A percentile compares a stretch with the other conserved stretches of the same genome.
phyloP scores from a whole-genome alignment of 495 filamentous ascomycete genomes.

The Penicillium verhagenii region DNA sequence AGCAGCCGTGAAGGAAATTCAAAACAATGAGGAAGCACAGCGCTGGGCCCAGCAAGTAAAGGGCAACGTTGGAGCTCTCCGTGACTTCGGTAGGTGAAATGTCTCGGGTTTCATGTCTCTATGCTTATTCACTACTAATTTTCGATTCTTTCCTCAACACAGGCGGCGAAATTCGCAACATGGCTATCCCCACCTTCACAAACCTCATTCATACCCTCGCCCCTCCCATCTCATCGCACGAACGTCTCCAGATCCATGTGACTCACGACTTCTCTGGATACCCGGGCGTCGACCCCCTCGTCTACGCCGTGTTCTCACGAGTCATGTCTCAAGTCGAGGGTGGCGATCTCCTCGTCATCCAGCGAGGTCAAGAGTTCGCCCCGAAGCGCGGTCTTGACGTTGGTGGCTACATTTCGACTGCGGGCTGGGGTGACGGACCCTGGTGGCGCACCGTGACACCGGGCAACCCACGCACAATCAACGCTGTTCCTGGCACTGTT shows the following conservation, averaged over 20 bases:
- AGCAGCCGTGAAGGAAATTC: slow-evolving; percentile 88
- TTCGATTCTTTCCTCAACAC: slow-evolving; percentile 13
- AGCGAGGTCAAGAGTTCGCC: slow-evolving; percentile 82
- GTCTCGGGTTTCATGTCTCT: no score
- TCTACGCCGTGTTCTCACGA: slow-evolving; percentile 89
- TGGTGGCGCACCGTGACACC: slow-evolving; percentile 82
- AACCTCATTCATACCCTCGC: slow-evolving; percentile 92
- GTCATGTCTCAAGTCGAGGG: slow-evolving; percentile 99
- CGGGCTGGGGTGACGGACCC: slow-evolving; percentile 83
- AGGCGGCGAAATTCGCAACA: slow-evolving; percentile 88
- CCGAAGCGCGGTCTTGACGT: slow-evolving; percentile 62
- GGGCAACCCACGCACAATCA: slow-evolving; percentile 67
- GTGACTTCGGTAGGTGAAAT: slow-evolving; percentile 74
- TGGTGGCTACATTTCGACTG: slow-evolving; percentile 50
- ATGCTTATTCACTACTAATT: background rate
- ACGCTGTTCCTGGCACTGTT: slow-evolving; percentile 72
- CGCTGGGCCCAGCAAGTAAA: slow-evolving; percentile 94
- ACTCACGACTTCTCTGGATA: slow-evolving; percentile 95
- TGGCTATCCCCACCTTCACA: slow-evolving; percentile 92
- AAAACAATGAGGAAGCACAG: slow-evolving; percentile 93
- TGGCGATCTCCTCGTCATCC: slow-evolving; percentile 93
- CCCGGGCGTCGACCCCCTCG: slow-evolving; percentile 88
- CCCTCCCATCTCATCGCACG: slow-evolving; percentile 94
- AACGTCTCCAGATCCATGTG: slow-evolving; percentile 96
- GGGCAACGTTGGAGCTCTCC: slow-evolving; percentile 82